Evolutionary conservation across 495 filamentous ascomycete species (phyloP), one percentile per base, ranked within the genome.

Genomic region (Hypomontagnella monticulosa): DNA sequence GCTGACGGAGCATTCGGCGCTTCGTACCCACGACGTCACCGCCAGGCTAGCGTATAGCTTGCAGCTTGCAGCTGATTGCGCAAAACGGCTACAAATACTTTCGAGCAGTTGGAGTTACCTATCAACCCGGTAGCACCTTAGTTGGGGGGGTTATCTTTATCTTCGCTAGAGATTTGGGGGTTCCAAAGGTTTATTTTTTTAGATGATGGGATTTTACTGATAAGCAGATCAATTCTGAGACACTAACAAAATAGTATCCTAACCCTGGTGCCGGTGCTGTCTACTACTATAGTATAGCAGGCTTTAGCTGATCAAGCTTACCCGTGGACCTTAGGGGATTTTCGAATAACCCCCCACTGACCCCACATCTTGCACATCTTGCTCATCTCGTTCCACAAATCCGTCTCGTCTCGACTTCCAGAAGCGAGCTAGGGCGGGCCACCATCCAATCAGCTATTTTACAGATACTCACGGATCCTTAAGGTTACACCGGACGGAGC

Each of bases 1-100:
- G 51, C 51, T 56, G 51, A 57, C 52, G 34, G 20, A 37, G 38
- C 40, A 43, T 44, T 57, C 34, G 41, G 12, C 43, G 47, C 20
- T 14, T 60, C 44, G 34, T 10, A 27, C 51, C 64, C 46, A 57
- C 64, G 57, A 67, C 57, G 64, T 67, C 58, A 67, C 64, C 12
- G 47, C 20, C 16, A 52, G 34, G 23, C 23, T 27, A 27, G 6
- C 23, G 23, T 27, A 27, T 27, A 15, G 11, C 7, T 49, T 11
- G 40, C 9, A 53, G 6, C 23, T 23, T 51, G 48, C 34, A 53
- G 48, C 56, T 66, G 55, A 66, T 57, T 40, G 52, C n/a, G 34
- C 38, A 57, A 67, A 57, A 38, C 23, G 20, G 36, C 5, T 48
- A 27, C 60, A 57, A 47, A 52, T 52, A 46, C 41, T 67, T 61